phyloP scores from a whole-genome alignment of 345 rosid species.

The Noccaea bulbosa region DNA sequence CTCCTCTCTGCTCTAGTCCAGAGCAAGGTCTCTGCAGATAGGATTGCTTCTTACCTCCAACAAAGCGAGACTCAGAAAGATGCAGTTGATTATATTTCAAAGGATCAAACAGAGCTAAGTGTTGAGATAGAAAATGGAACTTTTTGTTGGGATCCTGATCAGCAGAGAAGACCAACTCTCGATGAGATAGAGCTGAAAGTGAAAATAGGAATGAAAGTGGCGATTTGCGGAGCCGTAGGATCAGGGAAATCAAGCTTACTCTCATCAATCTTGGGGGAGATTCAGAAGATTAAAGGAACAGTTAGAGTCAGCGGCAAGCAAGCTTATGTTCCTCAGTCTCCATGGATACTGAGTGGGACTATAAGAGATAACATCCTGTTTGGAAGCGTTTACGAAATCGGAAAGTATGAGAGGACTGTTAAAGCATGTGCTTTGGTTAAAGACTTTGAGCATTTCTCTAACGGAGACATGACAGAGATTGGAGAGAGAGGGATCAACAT shows the following conservation, averaged over 20 bases:
- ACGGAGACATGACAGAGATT: conserved; percentile 84
- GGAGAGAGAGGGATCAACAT: conserved; percentile 97
- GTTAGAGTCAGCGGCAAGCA: conserved; percentile 78
- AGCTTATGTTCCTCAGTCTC: conserved; percentile 87
- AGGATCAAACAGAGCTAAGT: conserved; percentile 48
- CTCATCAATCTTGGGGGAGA: conserved; percentile 79
- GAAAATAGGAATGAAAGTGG: conserved; percentile 84
- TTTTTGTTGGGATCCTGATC: conserved; percentile 71
- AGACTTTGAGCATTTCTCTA: conserved; percentile 81
- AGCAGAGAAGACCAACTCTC: conserved; percentile 56
- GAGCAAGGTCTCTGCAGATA: conserved; percentile 81
- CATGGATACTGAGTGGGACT: conserved; percentile 88
- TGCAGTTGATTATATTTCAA: conserved; percentile 56
- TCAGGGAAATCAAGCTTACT: conserved; percentile 92
- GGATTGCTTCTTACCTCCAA: conserved; percentile 75
- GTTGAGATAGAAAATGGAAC: conserved; percentile 68
- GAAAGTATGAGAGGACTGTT: conserved; percentile 64
- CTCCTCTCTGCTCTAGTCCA: conserved; percentile 74
- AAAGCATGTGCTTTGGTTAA: conserved; percentile 78
- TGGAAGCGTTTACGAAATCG: conserved; percentile 61
- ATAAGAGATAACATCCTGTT: conserved; percentile 85
- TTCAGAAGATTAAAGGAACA: conserved; percentile 67
- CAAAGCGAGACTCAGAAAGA: conserved; percentile 72
- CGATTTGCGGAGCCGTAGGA: conserved; percentile 87
- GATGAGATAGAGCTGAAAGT: conserved; percentile 63